Base-by-base conservation (phyloP, 192 early-diverging fungal genomes). In the Rhizophagus prolifer region DNA sequence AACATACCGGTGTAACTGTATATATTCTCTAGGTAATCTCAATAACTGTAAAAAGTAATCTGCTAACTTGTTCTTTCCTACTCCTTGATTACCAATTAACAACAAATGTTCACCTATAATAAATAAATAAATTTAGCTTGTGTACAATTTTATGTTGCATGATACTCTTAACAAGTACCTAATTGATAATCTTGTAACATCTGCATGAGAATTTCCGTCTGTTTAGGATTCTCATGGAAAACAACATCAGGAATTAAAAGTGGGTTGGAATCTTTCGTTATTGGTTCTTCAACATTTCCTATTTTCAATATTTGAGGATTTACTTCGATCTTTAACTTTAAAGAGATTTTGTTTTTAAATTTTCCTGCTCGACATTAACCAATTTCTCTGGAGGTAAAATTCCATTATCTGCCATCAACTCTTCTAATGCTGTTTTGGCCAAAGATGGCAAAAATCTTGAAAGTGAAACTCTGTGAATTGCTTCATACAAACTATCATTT, bases 31-130 rank as follows among this genome's bases (percentile, higher is more conserved):
- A 46, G 92, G 92, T 7, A 90, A 81, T 25, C 81, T 80, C 44
- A 95, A 81, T 2, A 92, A 85, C 70, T 93, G 89, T 58, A 94
- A 85, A 68, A 95, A 90, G 70, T 92, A 91, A 77, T 91, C 89
- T 0, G 86, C 85, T 61, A 91, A 70, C 73, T 88, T 88, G 77
- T 90, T 90, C 62, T 90, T 90, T 58, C 89, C 89, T 4, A 87
- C 86, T 68, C 93, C 94, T 73, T 95, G 94, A 74, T 95, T 95
- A 70, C 94, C 94, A 80, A 95, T 93, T 30, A 95, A 80, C 1
- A 95, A 80, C 54, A 95, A 82, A 75, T 95, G 92, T 61, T 95
- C 94, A n/a, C 94, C 89, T 74, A 65, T n/a, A 28, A 10, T 5
- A 58, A 60, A 26, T 25, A 31, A 19, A 21, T 31, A 44, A 47